Evolutionary conservation across 2,329 filamentous ascomycete genomes (phyloP), one percentile per base, ranked within the genome.

Genomic region (Colletotrichum sublineola): DNA sequence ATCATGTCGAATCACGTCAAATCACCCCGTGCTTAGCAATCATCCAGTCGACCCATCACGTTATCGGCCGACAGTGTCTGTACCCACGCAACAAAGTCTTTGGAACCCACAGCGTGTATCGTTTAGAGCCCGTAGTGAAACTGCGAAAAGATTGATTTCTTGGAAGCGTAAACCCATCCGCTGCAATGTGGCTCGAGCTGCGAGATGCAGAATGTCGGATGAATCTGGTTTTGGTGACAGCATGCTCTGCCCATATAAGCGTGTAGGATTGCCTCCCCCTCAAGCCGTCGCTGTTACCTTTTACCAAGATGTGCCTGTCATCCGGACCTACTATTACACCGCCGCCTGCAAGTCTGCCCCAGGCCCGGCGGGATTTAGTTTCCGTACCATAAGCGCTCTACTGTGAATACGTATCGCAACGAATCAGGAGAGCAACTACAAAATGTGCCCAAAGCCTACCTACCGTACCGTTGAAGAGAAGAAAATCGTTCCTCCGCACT

Each of bases 21-120:
- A 20, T 71, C 61, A 40, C 15, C n/a, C 40, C 42, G 33, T 36
- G 68, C 63, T 71, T 62, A 57, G 33, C 46, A 71, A 67, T 67
- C 56, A 56, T n/a, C 33, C 40, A 24, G 18, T 15, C n/a, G 31
- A 62, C 36, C 50, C 60, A 20, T 33, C 40, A 38, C 58, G 50
- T 42, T 20, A 33, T 40, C n/a, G 33, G 14, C 33, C 11, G 36
- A 9, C 29, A 33, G 14, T 31, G 15, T 36, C 29, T 15, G 44
- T 20, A n/a, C 38, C 42, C 53, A 56, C 55, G 18, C 24, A 24
- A 24, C 1, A 3, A 8, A 11, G 24, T 11, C 55, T 36, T 24
- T 58, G 36, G 9, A 52, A 48, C 7, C 8, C 24, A 24, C 24
- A 24, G 24, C 24, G 24, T 24, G 58, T 60, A 31, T 63, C 58